Conservation (phyloP, 768 basidiomycete genomes). For the Amanita rimosa region DNA sequence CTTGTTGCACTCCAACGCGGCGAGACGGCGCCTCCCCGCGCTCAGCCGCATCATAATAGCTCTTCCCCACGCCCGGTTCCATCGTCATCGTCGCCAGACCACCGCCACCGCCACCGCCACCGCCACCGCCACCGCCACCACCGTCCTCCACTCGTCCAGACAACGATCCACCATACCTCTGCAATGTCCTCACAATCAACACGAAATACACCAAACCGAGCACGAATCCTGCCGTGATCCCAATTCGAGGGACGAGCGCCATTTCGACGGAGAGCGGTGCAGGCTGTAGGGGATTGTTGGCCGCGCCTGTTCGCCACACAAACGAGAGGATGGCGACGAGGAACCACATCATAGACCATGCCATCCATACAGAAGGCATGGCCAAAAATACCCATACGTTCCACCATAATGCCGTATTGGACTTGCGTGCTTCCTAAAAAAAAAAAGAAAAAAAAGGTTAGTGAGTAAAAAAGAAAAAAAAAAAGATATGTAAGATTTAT, state of each 20-base stretch:
- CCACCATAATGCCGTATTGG: constrained; percentile 22
- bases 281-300: constrained; percentile 24
- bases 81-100: neutral
- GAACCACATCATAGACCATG: constrained; percentile 68
- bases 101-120: no score
- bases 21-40: neutral
- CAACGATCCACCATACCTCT: constrained; percentile 44
- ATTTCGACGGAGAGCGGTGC: constrained; percentile 24
- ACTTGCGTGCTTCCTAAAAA: constrained; percentile 42
- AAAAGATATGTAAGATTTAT: no score
- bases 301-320: constrained; percentile 59
- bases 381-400: constrained; percentile 26
- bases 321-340: constrained; percentile 51
- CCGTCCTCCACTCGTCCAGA: neutral
- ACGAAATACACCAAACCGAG: constrained; percentile 52
- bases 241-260: constrained; percentile 42
- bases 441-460: neutral
- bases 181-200: constrained; percentile 52
- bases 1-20: neutral
- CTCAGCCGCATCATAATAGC: neutral
- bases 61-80: neutral
- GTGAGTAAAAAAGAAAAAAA: neutral
- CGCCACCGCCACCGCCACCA: no score
- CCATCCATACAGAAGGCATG: constrained; percentile 59
- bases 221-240: constrained; percentile 38